phyloP scores from a whole-genome alignment of 371 early-diverging fungal genomes.

The Coelomomyces lativittatus region DNA sequence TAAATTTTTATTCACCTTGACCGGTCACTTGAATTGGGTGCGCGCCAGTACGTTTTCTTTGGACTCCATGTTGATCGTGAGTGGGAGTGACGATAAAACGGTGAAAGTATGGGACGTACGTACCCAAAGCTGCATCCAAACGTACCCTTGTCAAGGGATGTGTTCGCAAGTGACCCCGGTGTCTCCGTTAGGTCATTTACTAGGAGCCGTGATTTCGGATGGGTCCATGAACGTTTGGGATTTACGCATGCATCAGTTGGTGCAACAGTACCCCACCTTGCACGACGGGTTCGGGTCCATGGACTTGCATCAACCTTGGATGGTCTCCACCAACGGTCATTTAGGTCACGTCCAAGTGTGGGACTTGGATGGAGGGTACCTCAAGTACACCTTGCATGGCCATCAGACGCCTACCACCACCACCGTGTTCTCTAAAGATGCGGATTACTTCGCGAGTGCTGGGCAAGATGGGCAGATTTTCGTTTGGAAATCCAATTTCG shows the following conservation, averaged over 20 bases:
- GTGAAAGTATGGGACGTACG: constrained; percentile 26
- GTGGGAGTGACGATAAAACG: constrained; percentile 31
- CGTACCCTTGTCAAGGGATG: constrained; percentile 27
- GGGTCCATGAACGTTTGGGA: constrained; percentile 27
- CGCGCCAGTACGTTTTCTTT: constrained; percentile 21
- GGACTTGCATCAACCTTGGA: constrained; percentile 18
- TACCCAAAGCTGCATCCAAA: constrained; percentile 12
- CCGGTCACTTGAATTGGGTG: constrained; percentile 37
- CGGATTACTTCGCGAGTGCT: constrained; percentile 25
- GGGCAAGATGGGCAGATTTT: constrained; percentile 28
- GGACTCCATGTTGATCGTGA: constrained; percentile 13
- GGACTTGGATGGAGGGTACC: constrained; percentile 32
- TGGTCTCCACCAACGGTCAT: constrained; percentile 21
- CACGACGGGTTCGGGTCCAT: constrained; percentile 28
- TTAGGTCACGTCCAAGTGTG: constrained; percentile 33
- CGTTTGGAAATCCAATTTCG: constrained; percentile 11
- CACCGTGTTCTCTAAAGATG: constrained; percentile 17
- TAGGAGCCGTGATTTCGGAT: constrained; percentile 21
- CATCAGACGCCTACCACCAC: constrained; percentile 25
- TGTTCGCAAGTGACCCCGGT: constrained; percentile 9
- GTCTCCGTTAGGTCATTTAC: constrained; percentile 18
- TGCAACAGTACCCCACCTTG: constrained; percentile 28
- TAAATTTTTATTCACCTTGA: constrained; percentile 20
- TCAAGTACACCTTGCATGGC: constrained; percentile 34
- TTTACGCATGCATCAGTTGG: constrained; percentile 22